These are phyloP conservation scores for Aspergillus fructus DNA, from an alignment of 2,329 filamentous ascomycete species.

Conservation along the genomic window DNA sequence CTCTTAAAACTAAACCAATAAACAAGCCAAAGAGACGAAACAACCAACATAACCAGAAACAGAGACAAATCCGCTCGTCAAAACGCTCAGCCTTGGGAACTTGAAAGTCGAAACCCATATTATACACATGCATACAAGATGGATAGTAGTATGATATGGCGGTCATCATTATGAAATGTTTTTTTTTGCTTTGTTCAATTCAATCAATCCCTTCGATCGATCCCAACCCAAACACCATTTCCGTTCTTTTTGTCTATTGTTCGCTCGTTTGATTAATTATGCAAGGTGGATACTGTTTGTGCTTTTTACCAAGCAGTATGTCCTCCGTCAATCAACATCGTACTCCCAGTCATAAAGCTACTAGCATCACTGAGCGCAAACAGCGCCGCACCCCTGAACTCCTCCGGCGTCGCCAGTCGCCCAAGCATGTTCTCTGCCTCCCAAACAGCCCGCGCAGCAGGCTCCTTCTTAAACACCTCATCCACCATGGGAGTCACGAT, in stretches of 20 bases:
- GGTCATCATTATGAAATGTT: neutral
- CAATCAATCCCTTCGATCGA: too few relatives aligned
- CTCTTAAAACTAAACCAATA: too few relatives aligned
- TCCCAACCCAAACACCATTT: neutral
- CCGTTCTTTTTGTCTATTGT: too few relatives aligned
- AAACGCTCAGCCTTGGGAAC: neutral
- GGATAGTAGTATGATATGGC: neutral
- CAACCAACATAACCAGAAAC: neutral
- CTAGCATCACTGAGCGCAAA: slow-evolving; percentile 68
- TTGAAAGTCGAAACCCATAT: neutral
- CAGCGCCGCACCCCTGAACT: slow-evolving; percentile 65
- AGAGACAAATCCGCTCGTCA: neutral
- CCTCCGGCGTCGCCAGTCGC: slow-evolving; percentile 55
- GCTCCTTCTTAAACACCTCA: slow-evolving; percentile 72
- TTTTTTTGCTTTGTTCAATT: neutral
- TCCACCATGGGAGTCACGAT: slow-evolving; percentile 74
- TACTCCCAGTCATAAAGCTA: slow-evolving; percentile 69
- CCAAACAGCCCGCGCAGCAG: slow-evolving; percentile 54
- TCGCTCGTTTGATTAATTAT: too few relatives aligned
- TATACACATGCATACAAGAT: neutral
- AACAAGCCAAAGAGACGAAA: neutral
- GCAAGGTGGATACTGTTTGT: neutral
- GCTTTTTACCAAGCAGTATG: slow-evolving; percentile 51
- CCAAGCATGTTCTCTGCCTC: slow-evolving; percentile 53
- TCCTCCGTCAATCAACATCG: slow-evolving; percentile 70